phyloP scores from a whole-genome alignment of 139 green algal species.

The Micractinium sp. region DNA sequence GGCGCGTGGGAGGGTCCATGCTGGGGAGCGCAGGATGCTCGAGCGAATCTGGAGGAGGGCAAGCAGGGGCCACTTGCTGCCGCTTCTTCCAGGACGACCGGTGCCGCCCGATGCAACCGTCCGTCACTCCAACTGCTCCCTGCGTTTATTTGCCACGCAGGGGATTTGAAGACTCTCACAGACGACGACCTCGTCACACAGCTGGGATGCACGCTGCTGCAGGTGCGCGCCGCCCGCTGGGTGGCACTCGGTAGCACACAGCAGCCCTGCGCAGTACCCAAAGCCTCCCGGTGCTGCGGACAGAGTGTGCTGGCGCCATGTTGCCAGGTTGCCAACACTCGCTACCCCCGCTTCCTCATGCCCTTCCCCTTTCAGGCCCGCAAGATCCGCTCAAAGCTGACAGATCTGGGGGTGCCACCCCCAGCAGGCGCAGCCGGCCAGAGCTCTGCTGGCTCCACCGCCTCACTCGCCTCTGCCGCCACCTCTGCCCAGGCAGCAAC shows the following conservation, averaged over 20 bases:
- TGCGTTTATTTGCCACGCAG: not conserved
- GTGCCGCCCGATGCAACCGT: not conserved
- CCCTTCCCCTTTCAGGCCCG: not conserved
- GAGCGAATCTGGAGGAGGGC: not conserved
- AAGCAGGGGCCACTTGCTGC: not conserved
- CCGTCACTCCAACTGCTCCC: not conserved
- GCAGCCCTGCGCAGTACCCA: no score
- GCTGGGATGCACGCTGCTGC: slow-evolving; percentile 4
- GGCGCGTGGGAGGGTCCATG: not conserved
- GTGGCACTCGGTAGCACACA: no score
- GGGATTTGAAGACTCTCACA: not conserved
- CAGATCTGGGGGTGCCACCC: not conserved
- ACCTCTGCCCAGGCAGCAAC: not conserved
- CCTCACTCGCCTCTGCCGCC: not conserved
- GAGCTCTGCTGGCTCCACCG: no score
- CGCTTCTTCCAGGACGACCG: no score
- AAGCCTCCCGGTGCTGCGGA: not conserved
- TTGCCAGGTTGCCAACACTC: not conserved
- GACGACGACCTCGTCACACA: not conserved
- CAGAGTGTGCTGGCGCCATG: not conserved
- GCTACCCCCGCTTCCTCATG: not conserved
- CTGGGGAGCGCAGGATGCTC: not conserved
- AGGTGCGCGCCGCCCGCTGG: not conserved
- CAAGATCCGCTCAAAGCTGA: not conserved
- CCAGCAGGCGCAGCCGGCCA: not conserved